These are phyloP conservation scores for Bruguiera hainesii DNA, from an alignment of 441 rosid genomes.

Conservation along the genomic window DNA sequence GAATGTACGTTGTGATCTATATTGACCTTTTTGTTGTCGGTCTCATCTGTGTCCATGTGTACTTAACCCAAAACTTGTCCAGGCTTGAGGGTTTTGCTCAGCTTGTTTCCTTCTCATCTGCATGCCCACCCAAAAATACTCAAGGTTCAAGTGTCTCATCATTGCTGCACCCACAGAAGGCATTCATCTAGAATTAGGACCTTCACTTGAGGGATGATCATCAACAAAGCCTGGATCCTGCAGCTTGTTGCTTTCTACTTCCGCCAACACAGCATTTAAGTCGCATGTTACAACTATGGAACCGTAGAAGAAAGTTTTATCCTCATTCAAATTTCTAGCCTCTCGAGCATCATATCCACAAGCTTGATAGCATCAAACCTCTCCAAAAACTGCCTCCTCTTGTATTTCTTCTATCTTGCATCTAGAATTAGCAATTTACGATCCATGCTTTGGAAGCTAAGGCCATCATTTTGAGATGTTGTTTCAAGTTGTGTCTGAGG, in stretches of 20 bases:
- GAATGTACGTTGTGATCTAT: constrained; percentile 8
- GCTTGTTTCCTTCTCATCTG: constrained; percentile 36
- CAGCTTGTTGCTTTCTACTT: constrained; percentile 41
- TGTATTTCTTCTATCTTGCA: constrained; percentile 44
- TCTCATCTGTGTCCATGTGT: constrained; percentile 31
- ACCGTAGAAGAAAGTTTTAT: constrained; percentile 89
- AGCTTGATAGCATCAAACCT: constrained; percentile 50
- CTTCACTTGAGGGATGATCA: constrained; percentile 22
- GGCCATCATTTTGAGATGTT: constrained; percentile 28
- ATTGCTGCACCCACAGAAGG: constrained; percentile 38
- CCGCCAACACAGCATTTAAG: constrained; percentile 80
- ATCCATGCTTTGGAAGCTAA: constrained; percentile 24
- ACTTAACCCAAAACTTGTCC: constrained; percentile 85
- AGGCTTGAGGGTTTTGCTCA: constrained; percentile 56
- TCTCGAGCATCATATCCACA: constrained; percentile 66
- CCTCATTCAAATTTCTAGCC: constrained; percentile 76
- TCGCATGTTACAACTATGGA: constrained; percentile 88
- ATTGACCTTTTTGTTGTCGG: constrained; percentile 14
- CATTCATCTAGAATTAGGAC: constrained; percentile 30
- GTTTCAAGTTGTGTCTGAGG: constrained; percentile 47
- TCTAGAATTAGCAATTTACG: constrained; percentile 28
- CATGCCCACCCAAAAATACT: constrained; percentile 22
- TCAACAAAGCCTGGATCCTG: constrained; percentile 25
- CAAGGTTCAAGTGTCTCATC: constrained; percentile 28
- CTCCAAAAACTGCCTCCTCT: constrained; percentile 63